Conservation (phyloP, 164 flowering plant genomes). For the Platanus orientalis region DNA sequence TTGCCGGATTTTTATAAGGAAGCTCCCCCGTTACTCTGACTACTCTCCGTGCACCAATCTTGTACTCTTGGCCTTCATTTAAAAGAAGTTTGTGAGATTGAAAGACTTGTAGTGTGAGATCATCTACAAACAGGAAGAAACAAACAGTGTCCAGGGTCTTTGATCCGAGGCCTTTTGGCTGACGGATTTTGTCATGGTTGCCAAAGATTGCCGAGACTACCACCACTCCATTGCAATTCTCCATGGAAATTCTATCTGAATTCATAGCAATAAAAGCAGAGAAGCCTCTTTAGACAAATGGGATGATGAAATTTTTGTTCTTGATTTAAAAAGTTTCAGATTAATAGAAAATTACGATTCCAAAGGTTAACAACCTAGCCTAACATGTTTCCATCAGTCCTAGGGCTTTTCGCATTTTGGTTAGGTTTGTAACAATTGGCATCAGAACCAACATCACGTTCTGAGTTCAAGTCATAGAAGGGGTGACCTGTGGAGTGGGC, state of each 20-base stretch:
- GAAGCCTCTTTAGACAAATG: too few relatives aligned
- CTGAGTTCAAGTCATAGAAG: too few relatives aligned
- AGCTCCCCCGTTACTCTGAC: constrained; percentile 39
- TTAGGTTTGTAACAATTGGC: too few relatives aligned
- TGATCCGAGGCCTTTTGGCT: constrained; percentile 72
- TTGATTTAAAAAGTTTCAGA: not conserved
- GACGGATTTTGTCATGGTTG: constrained; percentile 90
- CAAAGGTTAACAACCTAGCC: too few relatives aligned
- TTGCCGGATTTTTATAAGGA: constrained; percentile 65
- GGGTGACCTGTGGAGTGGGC: too few relatives aligned
- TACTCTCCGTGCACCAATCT: constrained; percentile 73
- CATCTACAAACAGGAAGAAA: constrained; percentile 89
- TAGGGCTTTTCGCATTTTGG: too few relatives aligned
- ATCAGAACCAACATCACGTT: too few relatives aligned
- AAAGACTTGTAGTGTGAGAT: constrained; percentile 49
- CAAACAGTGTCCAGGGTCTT: constrained; percentile 58
- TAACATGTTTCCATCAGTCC: too few relatives aligned
- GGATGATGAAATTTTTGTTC: not conserved
- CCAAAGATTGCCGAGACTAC: constrained; percentile 83
- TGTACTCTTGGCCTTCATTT: constrained; percentile 20
- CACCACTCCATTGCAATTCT: constrained; percentile 60
- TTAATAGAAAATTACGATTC: not conserved
- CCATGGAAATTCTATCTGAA: constrained; percentile 71
- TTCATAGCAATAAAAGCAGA: not conserved
- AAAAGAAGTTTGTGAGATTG: constrained; percentile 44